Evolutionary conservation across 2,329 filamentous ascomycete species (phyloP), one percentile per base, ranked within the genome.

Genomic region (Ascochyta clinopodiicola): DNA sequence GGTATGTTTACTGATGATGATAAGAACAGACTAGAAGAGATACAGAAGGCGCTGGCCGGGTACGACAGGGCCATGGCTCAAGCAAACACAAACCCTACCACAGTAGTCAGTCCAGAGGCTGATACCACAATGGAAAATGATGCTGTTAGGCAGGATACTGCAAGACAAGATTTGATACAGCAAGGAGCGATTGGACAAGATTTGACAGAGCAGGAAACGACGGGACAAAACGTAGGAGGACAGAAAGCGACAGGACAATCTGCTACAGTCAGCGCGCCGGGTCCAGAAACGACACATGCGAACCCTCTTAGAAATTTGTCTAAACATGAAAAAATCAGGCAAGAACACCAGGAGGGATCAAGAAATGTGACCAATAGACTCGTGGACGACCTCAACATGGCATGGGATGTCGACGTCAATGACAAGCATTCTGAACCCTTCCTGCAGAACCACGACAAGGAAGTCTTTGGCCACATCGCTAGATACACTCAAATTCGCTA

Each of bases 1-100:
- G 37, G 32, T n/a, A 47, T 57, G 38, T 53, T 44, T 22, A 35
- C 34, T 40, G 24, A 6, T 19, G 10, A 39, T 24, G 10, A 39
- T 24, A 21, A 39, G 13, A 25, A 39, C 7, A 25, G 21, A 39
- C 21, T 39, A 22, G 6, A 22, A 24, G 17, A 21, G 36, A 38
- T 38, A 38, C n/a, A 38, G n/a, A 21, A 21, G n/a, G 36, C n/a
- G 36, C 36, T 38, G 36, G 19, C n/a, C 17, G 8, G 19, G 36
- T 38, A 38, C 36, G 9, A 21, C 19, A 22, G 36, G 4, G 29
- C n/a, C 27, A 51, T 42, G 10, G 17, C 22, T n/a, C 19, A 56
- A 40, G 21, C 22, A 17, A 56, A 43, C 9, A 12, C 45, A 17
- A 45, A 21, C 24, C n/a, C 39, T 29, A 31, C 24, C n/a, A 46